phyloP scores from a whole-genome alignment of 2,329 filamentous ascomycete species.

The Sporothrix brunneoviolacea region DNA sequence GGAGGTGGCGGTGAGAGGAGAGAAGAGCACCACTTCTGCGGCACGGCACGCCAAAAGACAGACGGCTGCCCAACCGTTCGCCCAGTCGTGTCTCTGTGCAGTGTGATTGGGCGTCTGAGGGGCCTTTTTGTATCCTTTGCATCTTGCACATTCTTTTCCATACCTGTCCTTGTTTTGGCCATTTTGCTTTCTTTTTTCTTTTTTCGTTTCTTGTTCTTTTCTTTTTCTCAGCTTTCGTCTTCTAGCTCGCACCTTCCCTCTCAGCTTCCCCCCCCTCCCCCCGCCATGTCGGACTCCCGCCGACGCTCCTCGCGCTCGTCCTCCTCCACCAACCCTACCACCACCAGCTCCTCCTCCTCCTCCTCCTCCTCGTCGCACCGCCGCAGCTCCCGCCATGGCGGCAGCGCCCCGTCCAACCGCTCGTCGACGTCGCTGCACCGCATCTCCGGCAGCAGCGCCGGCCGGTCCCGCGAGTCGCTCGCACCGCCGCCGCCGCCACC shows the following conservation, averaged over 20 bases:
- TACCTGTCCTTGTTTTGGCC: neutral
- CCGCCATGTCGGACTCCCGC: conserved; percentile 14
- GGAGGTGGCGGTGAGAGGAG: conserved; percentile 6
- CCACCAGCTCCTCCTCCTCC: conserved; percentile 2
- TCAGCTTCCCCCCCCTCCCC: neutral
- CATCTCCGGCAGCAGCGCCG: neutral
- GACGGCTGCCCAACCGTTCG: too few relatives aligned
- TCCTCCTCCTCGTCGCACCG: conserved; percentile 13
- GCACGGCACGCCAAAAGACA: conserved; percentile 3
- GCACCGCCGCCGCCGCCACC: neutral
- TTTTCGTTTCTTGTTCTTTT: neutral
- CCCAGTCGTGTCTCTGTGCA: too few relatives aligned
- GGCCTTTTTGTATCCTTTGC: too few relatives aligned
- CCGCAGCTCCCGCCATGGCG: conserved; percentile 13
- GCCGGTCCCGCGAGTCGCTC: conserved; percentile 2
- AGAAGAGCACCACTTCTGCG: neutral
- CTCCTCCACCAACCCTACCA: neutral
- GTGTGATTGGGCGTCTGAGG: neutral
- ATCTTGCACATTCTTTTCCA: too few relatives aligned
- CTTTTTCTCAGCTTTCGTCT: too few relatives aligned
- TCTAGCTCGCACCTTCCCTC: neutral
- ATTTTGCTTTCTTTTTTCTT: neutral
- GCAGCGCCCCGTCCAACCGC: conserved; percentile 13
- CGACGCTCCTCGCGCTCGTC: conserved; percentile 13
- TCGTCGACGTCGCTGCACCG: conserved; percentile 16